A percentile compares a stretch with the other conserved stretches of the same genome.
These are phyloP conservation scores for Mariannaea elegans DNA, from an alignment of 2,329 filamentous ascomycete genomes.

Conservation along the genomic window DNA sequence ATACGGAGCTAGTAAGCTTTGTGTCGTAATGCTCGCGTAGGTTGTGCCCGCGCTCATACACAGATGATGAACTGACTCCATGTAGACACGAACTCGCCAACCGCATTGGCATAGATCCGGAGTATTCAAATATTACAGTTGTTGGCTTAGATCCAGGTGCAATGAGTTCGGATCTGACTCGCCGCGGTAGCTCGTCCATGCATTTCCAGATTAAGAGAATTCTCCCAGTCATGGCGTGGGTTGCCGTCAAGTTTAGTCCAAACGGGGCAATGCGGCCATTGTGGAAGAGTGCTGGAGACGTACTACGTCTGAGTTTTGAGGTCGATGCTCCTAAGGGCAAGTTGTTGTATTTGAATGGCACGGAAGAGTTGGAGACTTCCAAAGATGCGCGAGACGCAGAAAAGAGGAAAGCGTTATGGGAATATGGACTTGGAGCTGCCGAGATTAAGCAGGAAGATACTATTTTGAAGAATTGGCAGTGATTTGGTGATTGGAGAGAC, in stretches of 20 bases:
- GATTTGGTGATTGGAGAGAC: not conserved
- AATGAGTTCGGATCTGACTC: constrained; percentile 46
- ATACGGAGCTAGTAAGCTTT: constrained; percentile 52
- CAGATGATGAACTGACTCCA: constrained; percentile 15
- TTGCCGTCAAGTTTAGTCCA: constrained; percentile 37
- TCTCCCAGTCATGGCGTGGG: constrained; percentile 34
- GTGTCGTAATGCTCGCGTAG: constrained; percentile 48
- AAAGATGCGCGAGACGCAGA: constrained; percentile 42
- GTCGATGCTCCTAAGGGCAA: constrained; percentile 39
- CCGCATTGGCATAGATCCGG: constrained; percentile 46
- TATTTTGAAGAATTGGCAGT: constrained; percentile 40
- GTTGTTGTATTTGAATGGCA: constrained; percentile 47
- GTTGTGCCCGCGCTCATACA: constrained; percentile 1
- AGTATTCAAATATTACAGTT: constrained; percentile 46
- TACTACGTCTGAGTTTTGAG: constrained; percentile 44
- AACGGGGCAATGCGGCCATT: constrained; percentile 44
- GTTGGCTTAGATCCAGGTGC: constrained; percentile 50
- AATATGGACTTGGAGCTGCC: constrained; percentile 39
- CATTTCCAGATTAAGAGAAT: constrained; percentile 36
- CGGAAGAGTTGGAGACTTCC: constrained; percentile 38
- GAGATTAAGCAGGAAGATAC: constrained; percentile 41
- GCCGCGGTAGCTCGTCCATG: constrained; percentile 38
- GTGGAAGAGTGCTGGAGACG: constrained; percentile 46
- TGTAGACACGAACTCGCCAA: constrained; percentile 46
- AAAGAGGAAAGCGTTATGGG: constrained; percentile 45